A percentile compares a stretch with the other conserved stretches of the same genome.
These are phyloP conservation scores for Phaseolus coccineus DNA, from an alignment of 331 rosid species.

Conservation along the genomic window DNA sequence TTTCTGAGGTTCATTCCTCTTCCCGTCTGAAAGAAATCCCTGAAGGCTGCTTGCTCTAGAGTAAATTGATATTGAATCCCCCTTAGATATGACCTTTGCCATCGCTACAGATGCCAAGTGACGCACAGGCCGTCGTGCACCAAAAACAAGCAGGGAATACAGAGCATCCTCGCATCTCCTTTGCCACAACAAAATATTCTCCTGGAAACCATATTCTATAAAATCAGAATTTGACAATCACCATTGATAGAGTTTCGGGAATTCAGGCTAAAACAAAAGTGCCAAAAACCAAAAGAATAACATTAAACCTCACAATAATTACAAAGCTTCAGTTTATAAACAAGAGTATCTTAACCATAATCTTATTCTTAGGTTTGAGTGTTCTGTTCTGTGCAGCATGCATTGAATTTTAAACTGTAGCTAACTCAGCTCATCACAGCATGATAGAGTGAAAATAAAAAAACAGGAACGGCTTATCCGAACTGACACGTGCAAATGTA, in stretches of 20 bases:
- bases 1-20: slow-evolving; percentile 82
- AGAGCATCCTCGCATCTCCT: slow-evolving; percentile 97
- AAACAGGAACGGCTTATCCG: slow-evolving; percentile 12
- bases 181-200: slow-evolving; percentile 88
- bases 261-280: slow-evolving; percentile 17
- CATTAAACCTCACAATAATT: slow-evolving; percentile 8
- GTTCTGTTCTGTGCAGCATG: slow-evolving; percentile 1
- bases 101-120: slow-evolving; percentile 94
- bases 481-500: slow-evolving; percentile 35
- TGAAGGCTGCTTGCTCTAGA: slow-evolving; percentile 95
- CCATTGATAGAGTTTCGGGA: not conserved
- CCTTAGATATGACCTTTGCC: slow-evolving; percentile 87
- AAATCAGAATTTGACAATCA: slow-evolving; percentile 28
- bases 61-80: slow-evolving; percentile 89
- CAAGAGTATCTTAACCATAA: slow-evolving; percentile 2
- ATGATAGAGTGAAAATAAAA: not conserved
- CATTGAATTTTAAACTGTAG: slow-evolving; percentile 18
- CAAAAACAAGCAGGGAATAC: slow-evolving; percentile 82
- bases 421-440: slow-evolving; percentile 16
- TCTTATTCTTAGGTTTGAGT: not conserved
- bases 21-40: slow-evolving; percentile 95
- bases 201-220: slow-evolving; percentile 59
- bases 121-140: slow-evolving; percentile 94
- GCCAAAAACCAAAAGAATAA: slow-evolving; percentile 25
- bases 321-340: slow-evolving; percentile 8